These are phyloP conservation scores for Microcos paniculata DNA, from an alignment of 345 rosid genomes.

Conservation along the genomic window DNA sequence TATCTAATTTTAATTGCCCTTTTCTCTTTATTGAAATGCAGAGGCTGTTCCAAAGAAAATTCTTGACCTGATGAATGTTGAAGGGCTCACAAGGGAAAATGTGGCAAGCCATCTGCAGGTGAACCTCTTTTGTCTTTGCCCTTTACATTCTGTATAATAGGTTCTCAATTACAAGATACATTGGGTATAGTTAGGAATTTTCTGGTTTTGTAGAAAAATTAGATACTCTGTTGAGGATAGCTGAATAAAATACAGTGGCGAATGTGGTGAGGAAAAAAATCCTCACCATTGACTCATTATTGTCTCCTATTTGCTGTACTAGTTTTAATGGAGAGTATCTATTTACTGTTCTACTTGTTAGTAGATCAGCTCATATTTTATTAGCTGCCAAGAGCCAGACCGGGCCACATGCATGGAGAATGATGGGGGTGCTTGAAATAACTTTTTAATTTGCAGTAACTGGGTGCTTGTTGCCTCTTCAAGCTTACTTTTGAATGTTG, in stretches of 20 bases:
- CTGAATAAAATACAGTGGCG: background rate
- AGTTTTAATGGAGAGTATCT: background rate
- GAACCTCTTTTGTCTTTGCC: conserved; percentile 4
- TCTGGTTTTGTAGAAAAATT: background rate
- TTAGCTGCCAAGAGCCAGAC: background rate
- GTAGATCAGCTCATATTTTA: background rate
- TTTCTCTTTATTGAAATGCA: conserved; percentile 29
- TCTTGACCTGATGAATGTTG: conserved; percentile 89
- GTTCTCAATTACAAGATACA: background rate
- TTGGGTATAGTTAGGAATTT: background rate
- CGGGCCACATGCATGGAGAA: background rate
- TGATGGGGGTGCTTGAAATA: background rate
- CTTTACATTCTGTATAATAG: background rate
- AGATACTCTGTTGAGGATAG: background rate
- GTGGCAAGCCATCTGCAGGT: conserved; percentile 99
- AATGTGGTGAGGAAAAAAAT: background rate
- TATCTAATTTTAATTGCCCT: conserved; percentile 1
- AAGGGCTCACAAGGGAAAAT: conserved; percentile 90
- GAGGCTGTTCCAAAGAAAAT: conserved; percentile 97
- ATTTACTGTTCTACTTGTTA: background rate
- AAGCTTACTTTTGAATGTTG: conserved; percentile 5
- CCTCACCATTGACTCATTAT: background rate
- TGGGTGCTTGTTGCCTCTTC: background rate
- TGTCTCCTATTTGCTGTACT: background rate
- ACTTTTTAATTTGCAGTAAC: background rate